A percentile compares a stretch with the other conserved stretches of the same genome.
phyloP scores from a whole-genome alignment of 495 filamentous ascomycete genomes.

The Penicillium daleae region DNA sequence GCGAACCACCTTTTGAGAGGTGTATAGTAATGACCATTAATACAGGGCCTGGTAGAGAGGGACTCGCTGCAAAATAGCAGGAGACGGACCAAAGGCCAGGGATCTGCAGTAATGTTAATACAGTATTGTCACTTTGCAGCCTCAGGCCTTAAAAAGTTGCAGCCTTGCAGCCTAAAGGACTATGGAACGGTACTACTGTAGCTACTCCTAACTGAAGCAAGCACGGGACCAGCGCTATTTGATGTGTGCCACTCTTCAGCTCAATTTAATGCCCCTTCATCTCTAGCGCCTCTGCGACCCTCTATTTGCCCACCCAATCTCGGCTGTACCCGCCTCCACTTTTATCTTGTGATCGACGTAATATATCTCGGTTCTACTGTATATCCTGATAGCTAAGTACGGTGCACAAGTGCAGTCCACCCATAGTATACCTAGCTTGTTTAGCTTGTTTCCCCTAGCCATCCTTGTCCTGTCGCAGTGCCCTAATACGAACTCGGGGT shows the following conservation, averaged over 20 bases:
- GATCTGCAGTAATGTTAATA: neutral
- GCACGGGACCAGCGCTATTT: slow-evolving; percentile 4
- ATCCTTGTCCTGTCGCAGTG: neutral
- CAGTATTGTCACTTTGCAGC: neutral
- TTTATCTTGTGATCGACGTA: neutral
- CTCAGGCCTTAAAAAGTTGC: neutral
- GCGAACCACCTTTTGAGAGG: neutral
- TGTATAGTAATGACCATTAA: neutral
- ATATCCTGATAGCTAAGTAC: no score
- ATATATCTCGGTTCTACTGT: no score
- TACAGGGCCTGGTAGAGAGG: neutral
- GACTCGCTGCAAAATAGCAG: neutral
- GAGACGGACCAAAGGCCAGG: neutral
- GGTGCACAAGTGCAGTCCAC: no score
- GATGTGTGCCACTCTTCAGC: slow-evolving; percentile 12
- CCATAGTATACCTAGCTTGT: neutral
- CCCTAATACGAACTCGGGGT: neutral
- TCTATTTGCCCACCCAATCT: neutral
- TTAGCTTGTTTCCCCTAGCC: slow-evolving; percentile 1
- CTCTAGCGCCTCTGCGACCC: neutral
- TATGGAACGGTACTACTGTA: no score
- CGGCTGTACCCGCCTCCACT: slow-evolving; percentile 2
- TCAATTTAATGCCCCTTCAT: neutral
- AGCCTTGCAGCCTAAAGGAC: neutral
- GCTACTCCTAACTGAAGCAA: neutral